phyloP scores from a whole-genome alignment of 148 eudicot genomes.

The Camellia granthamiana region DNA sequence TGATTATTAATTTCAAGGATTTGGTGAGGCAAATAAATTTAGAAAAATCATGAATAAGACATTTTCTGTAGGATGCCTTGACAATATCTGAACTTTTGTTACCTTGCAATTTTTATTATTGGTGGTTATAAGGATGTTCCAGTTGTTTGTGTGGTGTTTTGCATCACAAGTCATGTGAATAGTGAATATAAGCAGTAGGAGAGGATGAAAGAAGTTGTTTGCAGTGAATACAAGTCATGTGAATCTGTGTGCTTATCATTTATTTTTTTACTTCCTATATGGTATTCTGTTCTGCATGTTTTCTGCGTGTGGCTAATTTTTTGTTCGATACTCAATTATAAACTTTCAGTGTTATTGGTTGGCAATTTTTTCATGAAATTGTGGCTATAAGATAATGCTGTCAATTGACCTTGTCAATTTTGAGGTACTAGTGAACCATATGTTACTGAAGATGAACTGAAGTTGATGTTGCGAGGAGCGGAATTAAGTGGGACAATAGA shows the following conservation, averaged over 20 bases:
- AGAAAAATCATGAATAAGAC: background rate
- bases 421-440: constrained; percentile 70
- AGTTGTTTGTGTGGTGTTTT: no score
- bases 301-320: background rate
- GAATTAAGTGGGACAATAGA: constrained; percentile 96
- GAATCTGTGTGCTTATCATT: background rate
- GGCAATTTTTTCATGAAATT: background rate
- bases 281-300: constrained; percentile 5
- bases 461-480: constrained; percentile 96
- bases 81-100: no score
- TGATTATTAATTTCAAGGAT: background rate
- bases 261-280: background rate
- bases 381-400: background rate
- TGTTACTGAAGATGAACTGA: constrained; percentile 96
- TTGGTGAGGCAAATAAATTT: background rate
- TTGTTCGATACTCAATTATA: background rate
- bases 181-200: no score
- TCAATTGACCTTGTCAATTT: constrained; percentile 19
- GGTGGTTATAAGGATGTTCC: no score
- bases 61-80: background rate
- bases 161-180: no score
- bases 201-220: no score
- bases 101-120: no score
- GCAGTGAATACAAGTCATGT: no score
- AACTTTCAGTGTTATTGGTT: background rate